Conservation (phyloP, 768 basidiomycete genomes). For the Xerocomus brunneocitrinus region DNA sequence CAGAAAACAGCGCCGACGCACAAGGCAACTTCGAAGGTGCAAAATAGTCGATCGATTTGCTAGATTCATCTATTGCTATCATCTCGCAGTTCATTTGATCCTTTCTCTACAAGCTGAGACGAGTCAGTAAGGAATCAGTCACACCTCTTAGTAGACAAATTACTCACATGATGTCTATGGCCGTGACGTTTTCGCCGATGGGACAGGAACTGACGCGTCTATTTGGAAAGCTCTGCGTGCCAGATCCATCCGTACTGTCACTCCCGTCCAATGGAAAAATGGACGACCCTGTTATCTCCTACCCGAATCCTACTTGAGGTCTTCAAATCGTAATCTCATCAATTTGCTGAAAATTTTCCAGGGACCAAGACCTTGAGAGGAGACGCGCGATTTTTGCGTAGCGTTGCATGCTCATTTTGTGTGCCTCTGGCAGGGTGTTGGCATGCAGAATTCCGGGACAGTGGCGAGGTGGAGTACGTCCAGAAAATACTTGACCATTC, state of each 20-base stretch:
- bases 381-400: conserved; percentile 1
- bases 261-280: conserved; percentile 14
- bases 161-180: not conserved
- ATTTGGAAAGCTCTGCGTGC: too few species aligned
- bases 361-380: not conserved
- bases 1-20: not conserved
- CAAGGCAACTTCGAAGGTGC: too few species aligned
- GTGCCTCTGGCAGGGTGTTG: too few species aligned
- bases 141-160: too few species aligned
- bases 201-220: not conserved
- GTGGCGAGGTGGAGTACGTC: too few species aligned
- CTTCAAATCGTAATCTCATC: not conserved
- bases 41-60: not conserved
- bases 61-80: not conserved
- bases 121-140: not conserved
- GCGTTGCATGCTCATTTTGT: not conserved
- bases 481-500: too few species aligned
- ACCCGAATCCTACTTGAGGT: not conserved
- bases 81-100: too few species aligned
- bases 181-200: not conserved
- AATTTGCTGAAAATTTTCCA: not conserved
- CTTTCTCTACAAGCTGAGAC: too few species aligned
- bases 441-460: too few species aligned
- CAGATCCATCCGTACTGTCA: not conserved
- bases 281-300: conserved; percentile 1